Conservation (phyloP, 2,329 filamentous ascomycete genomes). For the Ophiostoma sp. region DNA sequence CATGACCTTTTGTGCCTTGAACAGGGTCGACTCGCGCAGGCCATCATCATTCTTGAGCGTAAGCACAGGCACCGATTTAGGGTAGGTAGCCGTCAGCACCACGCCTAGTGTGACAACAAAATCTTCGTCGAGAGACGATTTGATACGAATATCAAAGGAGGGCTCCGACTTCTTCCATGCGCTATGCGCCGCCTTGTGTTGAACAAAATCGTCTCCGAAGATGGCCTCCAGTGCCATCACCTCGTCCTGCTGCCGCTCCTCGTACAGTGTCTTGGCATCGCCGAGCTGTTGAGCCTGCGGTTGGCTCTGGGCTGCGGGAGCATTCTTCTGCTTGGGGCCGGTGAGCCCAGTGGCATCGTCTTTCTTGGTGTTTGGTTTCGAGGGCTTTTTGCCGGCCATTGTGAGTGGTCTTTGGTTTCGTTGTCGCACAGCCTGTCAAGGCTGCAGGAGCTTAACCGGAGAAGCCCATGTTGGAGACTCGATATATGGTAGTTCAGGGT, state of each 20-base stretch:
- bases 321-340: constrained; percentile 38
- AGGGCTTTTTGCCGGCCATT: constrained; percentile 54
- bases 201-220: constrained; percentile 80
- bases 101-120: constrained; percentile 68
- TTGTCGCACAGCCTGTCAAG: constrained; percentile 44
- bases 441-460: constrained; percentile 46
- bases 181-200: constrained; percentile 61
- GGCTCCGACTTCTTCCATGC: constrained; percentile 92
- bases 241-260: constrained; percentile 82
- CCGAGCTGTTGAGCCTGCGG: constrained; percentile 29
- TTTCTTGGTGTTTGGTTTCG: constrained; percentile 33
- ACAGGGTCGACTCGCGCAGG: constrained; percentile 64
- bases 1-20: constrained; percentile 61
- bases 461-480: constrained; percentile 37
- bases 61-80: constrained; percentile 71
- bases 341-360: constrained; percentile 47
- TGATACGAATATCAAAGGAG: constrained; percentile 73
- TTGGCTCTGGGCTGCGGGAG: not conserved
- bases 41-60: constrained; percentile 59
- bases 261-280: constrained; percentile 57
- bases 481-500: not conserved
- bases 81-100: constrained; percentile 83
- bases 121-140: constrained; percentile 65
- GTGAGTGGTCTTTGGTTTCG: constrained; percentile 28
- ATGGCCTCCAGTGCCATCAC: constrained; percentile 80